Evolutionary conservation across 2,329 filamentous ascomycete species (phyloP).

Genomic region (Cercospora zeae-maydis): DNA sequence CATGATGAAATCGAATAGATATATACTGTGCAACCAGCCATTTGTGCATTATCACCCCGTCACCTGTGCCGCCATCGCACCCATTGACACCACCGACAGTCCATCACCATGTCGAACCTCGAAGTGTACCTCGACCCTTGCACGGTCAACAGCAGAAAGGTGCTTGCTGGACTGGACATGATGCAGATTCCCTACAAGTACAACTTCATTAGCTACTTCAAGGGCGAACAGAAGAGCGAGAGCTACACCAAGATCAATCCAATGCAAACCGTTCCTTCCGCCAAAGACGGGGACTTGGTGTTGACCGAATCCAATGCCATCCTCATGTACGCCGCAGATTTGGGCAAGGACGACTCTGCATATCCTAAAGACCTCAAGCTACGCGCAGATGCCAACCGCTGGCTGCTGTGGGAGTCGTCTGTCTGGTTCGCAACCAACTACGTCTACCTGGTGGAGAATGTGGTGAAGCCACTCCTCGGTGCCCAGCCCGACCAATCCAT

Average conservation of each 20-base stretch:
- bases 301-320: conserved; percentile 46
- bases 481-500: conserved; percentile 37
- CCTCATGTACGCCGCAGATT: conserved; percentile 42
- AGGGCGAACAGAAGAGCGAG: conserved; percentile 39
- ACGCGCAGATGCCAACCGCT: conserved; percentile 41
- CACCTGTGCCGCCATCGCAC: background rate
- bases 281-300: conserved; percentile 39
- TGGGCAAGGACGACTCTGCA: conserved; percentile 28
- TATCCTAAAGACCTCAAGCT: conserved; percentile 42
- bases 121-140: conserved; percentile 41
- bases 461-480: conserved; percentile 42
- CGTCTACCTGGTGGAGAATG: conserved; percentile 41
- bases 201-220: conserved; percentile 42
- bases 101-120: conserved; percentile 26
- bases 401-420: conserved; percentile 44
- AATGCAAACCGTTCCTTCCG: conserved; percentile 40
- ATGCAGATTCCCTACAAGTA: conserved; percentile 38
- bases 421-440: conserved; percentile 43
- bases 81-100: background rate
- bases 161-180: conserved; percentile 41
- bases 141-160: conserved; percentile 44
- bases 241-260: conserved; percentile 40
- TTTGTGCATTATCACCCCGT: background rate
- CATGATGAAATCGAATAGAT: conserved; percentile 7
- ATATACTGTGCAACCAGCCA: conserved; percentile 11